Conservation (phyloP, 805 yeast genomes). For the Zygoascus bituminiphila region DNA sequence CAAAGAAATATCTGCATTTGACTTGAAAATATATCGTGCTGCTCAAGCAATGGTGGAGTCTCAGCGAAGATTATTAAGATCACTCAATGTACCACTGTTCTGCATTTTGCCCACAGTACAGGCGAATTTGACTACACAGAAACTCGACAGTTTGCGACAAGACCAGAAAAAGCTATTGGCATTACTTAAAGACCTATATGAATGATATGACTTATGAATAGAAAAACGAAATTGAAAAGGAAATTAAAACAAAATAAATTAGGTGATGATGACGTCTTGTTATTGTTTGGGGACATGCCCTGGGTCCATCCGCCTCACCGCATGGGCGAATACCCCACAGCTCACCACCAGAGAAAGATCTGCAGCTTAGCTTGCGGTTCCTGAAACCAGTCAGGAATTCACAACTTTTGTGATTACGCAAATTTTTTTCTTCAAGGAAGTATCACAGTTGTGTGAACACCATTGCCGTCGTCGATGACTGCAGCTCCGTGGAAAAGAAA, state of each 20-base stretch:
- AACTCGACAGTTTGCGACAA: constrained; percentile 1
- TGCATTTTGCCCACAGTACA: constrained; percentile 5
- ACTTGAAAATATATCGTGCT: constrained; percentile 11
- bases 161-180: constrained; percentile 15
- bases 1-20: constrained; percentile 11
- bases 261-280: no score
- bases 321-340: no score
- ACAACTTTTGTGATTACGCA: no score
- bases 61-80: constrained; percentile 8
- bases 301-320: no score
- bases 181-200: constrained; percentile 12
- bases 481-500: background rate
- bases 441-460: background rate
- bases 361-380: no score
- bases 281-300: no score
- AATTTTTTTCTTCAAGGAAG: no score
- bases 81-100: constrained; percentile 17
- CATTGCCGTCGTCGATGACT: background rate
- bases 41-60: constrained; percentile 4
- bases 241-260: no score
- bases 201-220: no score
- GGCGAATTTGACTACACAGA: background rate
- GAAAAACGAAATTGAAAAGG: no score
- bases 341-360: no score
- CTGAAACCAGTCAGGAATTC: no score